These are phyloP conservation scores for Salix koriyanagi DNA, from an alignment of 345 rosid genomes.

Conservation along the genomic window DNA sequence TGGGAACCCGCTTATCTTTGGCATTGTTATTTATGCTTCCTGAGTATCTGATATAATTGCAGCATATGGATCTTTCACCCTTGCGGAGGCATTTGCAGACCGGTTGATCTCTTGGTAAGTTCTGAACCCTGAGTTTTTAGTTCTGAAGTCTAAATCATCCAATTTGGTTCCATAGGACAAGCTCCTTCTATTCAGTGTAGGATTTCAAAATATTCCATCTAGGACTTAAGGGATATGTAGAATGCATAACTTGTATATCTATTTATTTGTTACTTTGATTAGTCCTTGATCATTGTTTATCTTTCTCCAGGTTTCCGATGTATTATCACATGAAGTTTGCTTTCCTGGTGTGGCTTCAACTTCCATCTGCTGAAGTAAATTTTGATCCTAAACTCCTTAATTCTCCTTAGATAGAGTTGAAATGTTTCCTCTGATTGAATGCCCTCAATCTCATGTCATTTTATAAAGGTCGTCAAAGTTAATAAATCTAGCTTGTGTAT, in stretches of 20 bases:
- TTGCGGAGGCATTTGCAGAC: constrained; percentile 43
- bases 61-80: constrained; percentile 50
- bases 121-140: not conserved
- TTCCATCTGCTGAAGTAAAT: constrained; percentile 38
- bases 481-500: too few species aligned
- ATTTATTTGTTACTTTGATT: not conserved
- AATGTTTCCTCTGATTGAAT: not conserved
- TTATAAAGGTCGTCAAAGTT: too few species aligned
- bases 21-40: not conserved
- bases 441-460: not conserved
- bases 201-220: not conserved
- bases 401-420: not conserved
- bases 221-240: not conserved
- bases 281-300: not conserved
- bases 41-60: constrained; percentile 18
- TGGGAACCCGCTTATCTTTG: not conserved
- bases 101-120: constrained; percentile 41
- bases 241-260: not conserved
- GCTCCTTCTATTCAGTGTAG: not conserved
- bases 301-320: constrained; percentile 48
- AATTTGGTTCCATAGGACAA: not conserved
- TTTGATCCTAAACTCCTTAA: not conserved
- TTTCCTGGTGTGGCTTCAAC: constrained; percentile 67
- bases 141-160: not conserved
- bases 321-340: constrained; percentile 70